Base-by-base conservation (phyloP, 1,284 basidiomycete genomes). In the Vanrija sp. region DNA sequence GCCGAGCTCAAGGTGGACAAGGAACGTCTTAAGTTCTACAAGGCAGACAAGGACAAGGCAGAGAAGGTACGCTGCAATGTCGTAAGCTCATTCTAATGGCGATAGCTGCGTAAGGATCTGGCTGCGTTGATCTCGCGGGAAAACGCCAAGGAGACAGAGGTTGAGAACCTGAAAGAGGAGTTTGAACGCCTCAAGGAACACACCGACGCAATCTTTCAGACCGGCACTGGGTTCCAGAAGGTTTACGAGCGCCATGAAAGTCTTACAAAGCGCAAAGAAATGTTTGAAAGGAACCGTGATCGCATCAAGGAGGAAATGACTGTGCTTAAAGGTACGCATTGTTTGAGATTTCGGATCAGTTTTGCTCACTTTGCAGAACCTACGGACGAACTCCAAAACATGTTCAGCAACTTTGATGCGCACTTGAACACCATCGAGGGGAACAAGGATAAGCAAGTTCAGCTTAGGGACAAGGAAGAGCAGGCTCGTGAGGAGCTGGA, bases 1-100 rank as follows among this genome's bases (percentile, higher is more conserved):
- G 83, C 86, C 5, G 94, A 98, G 59, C 83, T 96, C 55, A 98
- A 98, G 75, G 86, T 91, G 2, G 93, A 98, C 74, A 89, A 89
- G 65, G 94, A 91, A 68, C 85, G 89, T 14, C 83, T 98, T 3
- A 83, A 89, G 42, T 85, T 86, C 28, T 81, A 97, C 38, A 83
- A 86, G 42, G 82, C 83, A 25, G 92, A 98, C 78, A 96, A 95
- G 68, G 81, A 84, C 9, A 88, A 93, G 56, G 85, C 93, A 0
- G 89, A 94, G 67, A 88, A 76, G 65, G 80, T 80, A 19, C 47
- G 69, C 50, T 4, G 23, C 12, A n/a, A 18, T 9, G 10, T 3
- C 16, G 18, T 39, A 15, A 45, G 5, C 18, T 7, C 21, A 21
- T 10, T 6, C n/a, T 46, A 6, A 15, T 19, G 2, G 23, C 3